A percentile compares a stretch with the other conserved stretches of the same genome.
These are phyloP conservation scores for Podospora appendiculata DNA, from an alignment of 495 filamentous ascomycete genomes.

Conservation along the genomic window DNA sequence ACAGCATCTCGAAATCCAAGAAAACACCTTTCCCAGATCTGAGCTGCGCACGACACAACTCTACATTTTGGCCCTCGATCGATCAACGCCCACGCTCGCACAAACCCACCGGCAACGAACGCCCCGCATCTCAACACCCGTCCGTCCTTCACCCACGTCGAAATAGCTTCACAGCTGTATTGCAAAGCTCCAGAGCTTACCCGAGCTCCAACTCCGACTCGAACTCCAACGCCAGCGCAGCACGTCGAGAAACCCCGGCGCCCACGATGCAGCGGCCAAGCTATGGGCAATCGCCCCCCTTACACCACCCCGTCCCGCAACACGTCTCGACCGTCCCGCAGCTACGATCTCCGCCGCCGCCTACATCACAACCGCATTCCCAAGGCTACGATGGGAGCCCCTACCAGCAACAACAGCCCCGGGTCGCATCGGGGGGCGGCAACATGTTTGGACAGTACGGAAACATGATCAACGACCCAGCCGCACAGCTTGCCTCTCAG, in stretches of 20 bases:
- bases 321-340: conserved; percentile 99
- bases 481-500: conserved; percentile 94
- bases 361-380: conserved; percentile 61
- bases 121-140: background rate
- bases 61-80: background rate
- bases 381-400: conserved; percentile 69
- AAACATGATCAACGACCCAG: conserved; percentile 88
- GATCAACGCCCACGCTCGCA: background rate
- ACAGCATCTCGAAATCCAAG: conserved; percentile 18
- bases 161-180: background rate
- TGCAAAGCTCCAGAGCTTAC: background rate
- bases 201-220: background rate
- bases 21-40: conserved; percentile 33
- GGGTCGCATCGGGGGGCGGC: conserved; percentile 32
- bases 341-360: conserved; percentile 92
- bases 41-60: background rate
- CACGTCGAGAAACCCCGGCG: too few species aligned
- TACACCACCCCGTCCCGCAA: conserved; percentile 96
- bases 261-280: conserved; percentile 67
- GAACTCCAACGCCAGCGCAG: background rate
- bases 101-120: background rate
- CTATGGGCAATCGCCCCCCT: conserved; percentile 85
- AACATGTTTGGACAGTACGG: conserved; percentile 68
- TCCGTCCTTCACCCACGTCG: background rate
- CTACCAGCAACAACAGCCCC: conserved; percentile 53